A percentile compares a stretch with the other conserved stretches of the same genome.
Conservation (phyloP, 2,329 filamentous ascomycete genomes). For the Xylariaceae sp. region DNA sequence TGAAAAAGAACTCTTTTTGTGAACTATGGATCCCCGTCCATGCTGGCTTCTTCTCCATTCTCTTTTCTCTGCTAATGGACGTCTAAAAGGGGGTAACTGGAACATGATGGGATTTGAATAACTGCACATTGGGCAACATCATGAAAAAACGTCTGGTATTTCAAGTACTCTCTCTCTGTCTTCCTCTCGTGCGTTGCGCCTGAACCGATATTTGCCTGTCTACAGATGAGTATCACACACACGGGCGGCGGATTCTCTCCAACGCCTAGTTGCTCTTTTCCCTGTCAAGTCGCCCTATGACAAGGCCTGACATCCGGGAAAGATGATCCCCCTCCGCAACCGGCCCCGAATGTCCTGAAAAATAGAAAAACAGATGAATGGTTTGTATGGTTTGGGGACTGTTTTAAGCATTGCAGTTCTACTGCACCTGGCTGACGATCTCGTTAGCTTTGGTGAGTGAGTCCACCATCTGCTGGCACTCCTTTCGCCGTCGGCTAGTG, state of each 20-base stretch:
- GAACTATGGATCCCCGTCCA: conserved; percentile 7
- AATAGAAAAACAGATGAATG: conserved; percentile 2
- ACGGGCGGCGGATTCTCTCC: conserved; percentile 3
- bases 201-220: conserved; percentile 1
- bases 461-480: conserved; percentile 99
- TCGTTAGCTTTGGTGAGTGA: conserved; percentile 83
- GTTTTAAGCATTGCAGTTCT: conserved; percentile 21
- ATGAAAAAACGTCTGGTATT: conserved; percentile 3
- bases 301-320: background rate
- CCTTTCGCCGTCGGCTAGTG: conserved; percentile 88
- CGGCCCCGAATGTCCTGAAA: background rate
- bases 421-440: conserved; percentile 81
- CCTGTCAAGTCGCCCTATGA: background rate
- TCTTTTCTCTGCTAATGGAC: conserved; percentile 2
- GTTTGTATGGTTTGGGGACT: background rate
- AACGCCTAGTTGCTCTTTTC: conserved; percentile 5
- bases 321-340: background rate
- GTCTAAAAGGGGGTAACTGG: conserved; percentile 4
- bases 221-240: conserved; percentile 8
- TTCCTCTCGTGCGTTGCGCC: background rate
- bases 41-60: conserved; percentile 5
- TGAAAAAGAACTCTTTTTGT: background rate
- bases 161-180: background rate
- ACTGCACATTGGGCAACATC: conserved; percentile 2
- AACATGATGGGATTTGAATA: background rate